Evolutionary conservation across 331 rosid genomes (phyloP).

Genomic region (Erythrophleum ivorense): DNA sequence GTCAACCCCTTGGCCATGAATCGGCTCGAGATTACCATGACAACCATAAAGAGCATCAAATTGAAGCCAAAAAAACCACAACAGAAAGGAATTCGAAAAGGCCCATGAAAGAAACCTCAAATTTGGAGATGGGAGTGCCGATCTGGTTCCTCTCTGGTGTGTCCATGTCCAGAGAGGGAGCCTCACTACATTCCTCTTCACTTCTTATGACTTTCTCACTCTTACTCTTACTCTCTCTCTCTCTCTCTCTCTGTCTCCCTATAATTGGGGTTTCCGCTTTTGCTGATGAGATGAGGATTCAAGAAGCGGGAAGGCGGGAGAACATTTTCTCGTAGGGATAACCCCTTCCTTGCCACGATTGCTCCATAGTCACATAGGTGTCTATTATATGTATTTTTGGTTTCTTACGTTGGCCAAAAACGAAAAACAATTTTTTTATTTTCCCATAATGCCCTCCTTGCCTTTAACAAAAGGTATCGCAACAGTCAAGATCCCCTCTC

Average conservation of each 20-base stretch:
- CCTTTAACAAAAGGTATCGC: slow-evolving; percentile 24
- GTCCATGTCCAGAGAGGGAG: slow-evolving; percentile 64
- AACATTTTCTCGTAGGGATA: slow-evolving; percentile 65
- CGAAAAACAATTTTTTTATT: neutral
- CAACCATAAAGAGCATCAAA: slow-evolving; percentile 26
- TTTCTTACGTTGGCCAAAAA: neutral
- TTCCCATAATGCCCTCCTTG: neutral
- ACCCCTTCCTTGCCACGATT: slow-evolving; percentile 56
- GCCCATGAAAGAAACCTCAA: slow-evolving; percentile 55
- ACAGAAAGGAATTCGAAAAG: slow-evolving; percentile 2
- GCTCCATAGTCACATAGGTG: slow-evolving; percentile 45
- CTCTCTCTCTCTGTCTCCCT: slow-evolving; percentile 36
- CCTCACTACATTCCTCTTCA: slow-evolving; percentile 44
- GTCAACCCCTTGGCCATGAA: slow-evolving; percentile 16
- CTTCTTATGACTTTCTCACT: neutral
- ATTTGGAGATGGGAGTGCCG: slow-evolving; percentile 58
- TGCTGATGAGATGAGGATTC: slow-evolving; percentile 48
- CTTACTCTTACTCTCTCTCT: neutral
- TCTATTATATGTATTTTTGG: neutral
- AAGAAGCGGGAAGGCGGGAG: slow-evolving; percentile 66
- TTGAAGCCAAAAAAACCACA: neutral
- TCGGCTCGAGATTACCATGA: neutral
- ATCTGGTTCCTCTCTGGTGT: slow-evolving; percentile 80
- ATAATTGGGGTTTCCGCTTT: slow-evolving; percentile 1
- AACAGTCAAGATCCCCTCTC: slow-evolving; percentile 3